Percentiles rank a stretch among this genome's conserved stretches.
phyloP scores from a whole-genome alignment of 345 rosid species.

The Lepidium africanum region DNA sequence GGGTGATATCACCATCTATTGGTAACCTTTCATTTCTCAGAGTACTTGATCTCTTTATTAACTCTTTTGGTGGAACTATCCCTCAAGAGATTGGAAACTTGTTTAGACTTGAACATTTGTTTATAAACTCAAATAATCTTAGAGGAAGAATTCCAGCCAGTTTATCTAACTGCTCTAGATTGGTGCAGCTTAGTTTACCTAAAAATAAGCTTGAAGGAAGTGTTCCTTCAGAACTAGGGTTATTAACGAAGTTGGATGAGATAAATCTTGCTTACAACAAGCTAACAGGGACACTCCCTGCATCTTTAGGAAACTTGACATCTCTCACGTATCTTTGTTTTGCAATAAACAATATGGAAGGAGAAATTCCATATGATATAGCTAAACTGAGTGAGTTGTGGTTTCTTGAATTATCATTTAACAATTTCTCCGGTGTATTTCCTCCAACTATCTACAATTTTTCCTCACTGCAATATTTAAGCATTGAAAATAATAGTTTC shows the following conservation, averaged over 20 bases:
- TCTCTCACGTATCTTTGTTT: no score
- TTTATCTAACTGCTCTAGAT: background rate
- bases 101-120: background rate
- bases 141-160: background rate
- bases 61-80: background rate
- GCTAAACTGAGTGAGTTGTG: background rate
- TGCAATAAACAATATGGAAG: background rate
- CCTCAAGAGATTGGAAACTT: no score
- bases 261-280: background rate
- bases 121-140: background rate
- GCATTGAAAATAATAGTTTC: background rate
- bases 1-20: conserved; percentile 11
- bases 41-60: background rate
- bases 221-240: background rate
- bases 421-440: background rate
- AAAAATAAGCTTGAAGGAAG: background rate
- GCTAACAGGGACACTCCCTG: background rate
- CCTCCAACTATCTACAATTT: background rate
- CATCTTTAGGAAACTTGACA: background rate
- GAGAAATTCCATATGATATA: background rate
- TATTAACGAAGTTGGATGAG: background rate
- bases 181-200: background rate
- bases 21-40: background rate
- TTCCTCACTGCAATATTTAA: background rate
- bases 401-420: accelerated